These are phyloP conservation scores for Paramecium tetraurelia DNA, from an alignment of 73 alveolate genomes.

Conservation along the genomic window DNA sequence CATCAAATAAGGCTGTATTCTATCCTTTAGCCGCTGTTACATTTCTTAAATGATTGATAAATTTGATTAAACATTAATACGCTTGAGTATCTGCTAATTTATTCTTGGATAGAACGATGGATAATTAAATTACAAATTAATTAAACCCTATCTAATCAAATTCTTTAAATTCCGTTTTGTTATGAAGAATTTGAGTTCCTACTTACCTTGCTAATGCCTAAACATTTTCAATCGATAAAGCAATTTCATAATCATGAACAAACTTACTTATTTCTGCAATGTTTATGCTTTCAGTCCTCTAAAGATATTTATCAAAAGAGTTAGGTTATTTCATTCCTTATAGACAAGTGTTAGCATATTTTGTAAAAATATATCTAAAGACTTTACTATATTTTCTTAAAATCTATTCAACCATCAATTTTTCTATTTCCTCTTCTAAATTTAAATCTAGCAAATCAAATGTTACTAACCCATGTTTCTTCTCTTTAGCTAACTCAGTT, in stretches of 20 bases:
- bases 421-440: slow-evolving; percentile 11
- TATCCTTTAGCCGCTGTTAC: neutral
- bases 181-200: neutral
- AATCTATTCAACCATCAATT: neutral
- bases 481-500: slow-evolving; percentile 5
- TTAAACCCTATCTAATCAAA: neutral
- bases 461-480: neutral
- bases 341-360: neutral
- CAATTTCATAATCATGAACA: slow-evolving; percentile 7
- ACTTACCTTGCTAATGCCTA: neutral
- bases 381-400: neutral
- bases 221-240: neutral
- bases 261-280: neutral
- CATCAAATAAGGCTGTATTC: slow-evolving; percentile 26
- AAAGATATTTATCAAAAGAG: slow-evolving; percentile 4
- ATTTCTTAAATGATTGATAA: neutral
- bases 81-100: neutral
- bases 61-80: neutral
- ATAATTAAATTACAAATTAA: neutral
- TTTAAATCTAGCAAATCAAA: neutral
- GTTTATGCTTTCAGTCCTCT: neutral
- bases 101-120: neutral
- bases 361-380: neutral
- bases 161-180: slow-evolving; percentile 7
- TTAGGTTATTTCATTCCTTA: neutral